Conservation (phyloP, 2,329 filamentous ascomycete genomes). For the Mariannaea sp. region DNA sequence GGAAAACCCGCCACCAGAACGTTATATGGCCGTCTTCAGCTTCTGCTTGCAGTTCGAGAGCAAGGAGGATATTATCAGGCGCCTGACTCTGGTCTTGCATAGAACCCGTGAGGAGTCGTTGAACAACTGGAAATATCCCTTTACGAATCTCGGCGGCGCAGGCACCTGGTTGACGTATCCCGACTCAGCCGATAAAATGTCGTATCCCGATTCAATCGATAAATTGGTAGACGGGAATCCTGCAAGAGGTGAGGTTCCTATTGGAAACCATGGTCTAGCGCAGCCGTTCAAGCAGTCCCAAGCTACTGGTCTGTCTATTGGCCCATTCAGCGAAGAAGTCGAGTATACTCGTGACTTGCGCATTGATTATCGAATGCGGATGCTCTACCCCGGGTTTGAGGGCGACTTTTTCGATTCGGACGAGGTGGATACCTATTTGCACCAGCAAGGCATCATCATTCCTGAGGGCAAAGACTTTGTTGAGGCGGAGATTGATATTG, state of each 20-base stretch:
- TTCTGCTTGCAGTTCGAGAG: constrained; percentile 69
- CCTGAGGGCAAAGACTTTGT: constrained; percentile 64
- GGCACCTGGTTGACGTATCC: constrained; percentile 63
- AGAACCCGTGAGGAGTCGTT: constrained; percentile 50
- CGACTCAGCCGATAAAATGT: too few relatives aligned
- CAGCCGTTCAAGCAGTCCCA: constrained; percentile 32
- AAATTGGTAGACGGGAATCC: not conserved
- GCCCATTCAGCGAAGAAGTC: constrained; percentile 52
- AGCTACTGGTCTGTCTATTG: constrained; percentile 45
- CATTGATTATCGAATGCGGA: constrained; percentile 54
- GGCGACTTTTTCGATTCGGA: constrained; percentile 78
- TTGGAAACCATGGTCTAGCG: constrained; percentile 47
- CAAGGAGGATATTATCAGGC: constrained; percentile 51
- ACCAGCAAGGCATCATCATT: constrained; percentile 65
- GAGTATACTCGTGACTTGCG: constrained; percentile 48
- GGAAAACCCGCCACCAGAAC: constrained; percentile 52
- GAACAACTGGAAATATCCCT: constrained; percentile 63
- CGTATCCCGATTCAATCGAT: too few relatives aligned
- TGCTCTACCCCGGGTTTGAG: constrained; percentile 65
- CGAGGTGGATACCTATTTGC: constrained; percentile 77
- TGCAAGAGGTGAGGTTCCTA: constrained; percentile 14
- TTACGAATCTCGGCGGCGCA: constrained; percentile 68
- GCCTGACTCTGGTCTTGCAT: constrained; percentile 44
- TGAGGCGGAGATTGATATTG: constrained; percentile 58
- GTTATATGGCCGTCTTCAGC: constrained; percentile 65